A percentile compares a stretch with the other conserved stretches of the same genome.
Conservation (phyloP, 2,329 filamentous ascomycete species). For the Pseudogymnoascus sp. region DNA sequence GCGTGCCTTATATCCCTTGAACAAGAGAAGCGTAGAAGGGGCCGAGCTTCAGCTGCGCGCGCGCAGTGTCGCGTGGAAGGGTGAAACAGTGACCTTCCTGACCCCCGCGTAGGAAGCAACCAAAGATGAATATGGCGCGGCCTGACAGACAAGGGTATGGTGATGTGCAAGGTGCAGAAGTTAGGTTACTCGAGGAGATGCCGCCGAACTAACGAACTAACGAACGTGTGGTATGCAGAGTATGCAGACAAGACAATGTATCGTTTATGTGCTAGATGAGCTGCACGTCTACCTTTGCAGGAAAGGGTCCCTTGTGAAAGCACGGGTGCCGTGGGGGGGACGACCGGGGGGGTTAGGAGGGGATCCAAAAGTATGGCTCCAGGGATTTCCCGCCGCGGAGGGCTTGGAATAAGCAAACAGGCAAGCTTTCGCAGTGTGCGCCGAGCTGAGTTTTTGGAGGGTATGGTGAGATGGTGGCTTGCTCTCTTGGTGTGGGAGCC, state of each 20-base stretch:
- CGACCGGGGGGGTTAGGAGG: neutral
- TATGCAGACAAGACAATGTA: neutral
- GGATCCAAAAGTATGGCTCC: neutral
- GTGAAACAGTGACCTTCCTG: slow-evolving; percentile 4
- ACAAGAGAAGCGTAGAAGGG: neutral
- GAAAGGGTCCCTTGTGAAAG: slow-evolving; percentile 1
- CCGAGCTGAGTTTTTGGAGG: neutral
- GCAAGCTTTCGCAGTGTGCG: slow-evolving; percentile 1
- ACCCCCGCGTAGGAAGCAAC: slow-evolving; percentile 2
- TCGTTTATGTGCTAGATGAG: neutral
- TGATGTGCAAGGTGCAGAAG: neutral
- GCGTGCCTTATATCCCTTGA: slow-evolving; percentile 9
- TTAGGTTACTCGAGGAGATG: neutral
- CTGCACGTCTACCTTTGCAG: neutral
- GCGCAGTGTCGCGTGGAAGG: neutral
- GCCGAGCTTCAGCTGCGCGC: neutral
- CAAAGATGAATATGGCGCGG: slow-evolving; percentile 1
- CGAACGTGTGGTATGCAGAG: neutral
- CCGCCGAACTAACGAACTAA: neutral
- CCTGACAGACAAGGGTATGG: slow-evolving; percentile 1
- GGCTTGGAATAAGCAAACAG: neutral
- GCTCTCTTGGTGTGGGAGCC: neutral
- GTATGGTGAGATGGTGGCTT: neutral
- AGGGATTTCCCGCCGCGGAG: neutral
- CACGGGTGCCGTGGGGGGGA: neutral